Conservation (phyloP, 148 eudicot species). For the Rhododendron kiyosumense region DNA sequence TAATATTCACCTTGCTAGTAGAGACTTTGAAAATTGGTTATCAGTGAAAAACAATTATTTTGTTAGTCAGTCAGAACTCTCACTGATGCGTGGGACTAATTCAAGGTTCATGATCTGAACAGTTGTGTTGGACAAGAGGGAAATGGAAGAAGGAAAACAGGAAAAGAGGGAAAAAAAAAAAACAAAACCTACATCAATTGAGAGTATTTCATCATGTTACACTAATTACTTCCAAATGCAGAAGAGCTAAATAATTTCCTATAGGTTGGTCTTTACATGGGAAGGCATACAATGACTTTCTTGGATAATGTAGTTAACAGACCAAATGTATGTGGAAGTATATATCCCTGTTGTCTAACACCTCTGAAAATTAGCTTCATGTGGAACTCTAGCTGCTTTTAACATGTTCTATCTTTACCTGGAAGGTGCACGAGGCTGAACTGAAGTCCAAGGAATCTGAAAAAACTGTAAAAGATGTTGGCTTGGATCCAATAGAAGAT, state of each 20-base stretch:
- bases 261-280: neutral
- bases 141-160: neutral
- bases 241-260: neutral
- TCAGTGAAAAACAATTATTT: neutral
- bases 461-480: constrained; percentile 56
- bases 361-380: neutral
- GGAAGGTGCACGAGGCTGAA: constrained; percentile 28
- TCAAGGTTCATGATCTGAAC: neutral
- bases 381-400: neutral
- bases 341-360: neutral
- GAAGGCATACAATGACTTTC: neutral
- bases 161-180: neutral
- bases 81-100: neutral
- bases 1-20: neutral
- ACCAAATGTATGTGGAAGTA: neutral
- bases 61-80: neutral
- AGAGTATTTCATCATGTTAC: neutral
- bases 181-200: neutral
- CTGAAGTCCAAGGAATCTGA: constrained; percentile 17
- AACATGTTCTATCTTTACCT: neutral
- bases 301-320: neutral
- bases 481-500: constrained; percentile 70
- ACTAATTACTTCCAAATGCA: neutral
- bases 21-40: neutral
- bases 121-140: neutral